Evolutionary conservation across 768 basidiomycete genomes (phyloP), one percentile per base, ranked within the genome.

Genomic region (Xerocomellus intermedius): DNA sequence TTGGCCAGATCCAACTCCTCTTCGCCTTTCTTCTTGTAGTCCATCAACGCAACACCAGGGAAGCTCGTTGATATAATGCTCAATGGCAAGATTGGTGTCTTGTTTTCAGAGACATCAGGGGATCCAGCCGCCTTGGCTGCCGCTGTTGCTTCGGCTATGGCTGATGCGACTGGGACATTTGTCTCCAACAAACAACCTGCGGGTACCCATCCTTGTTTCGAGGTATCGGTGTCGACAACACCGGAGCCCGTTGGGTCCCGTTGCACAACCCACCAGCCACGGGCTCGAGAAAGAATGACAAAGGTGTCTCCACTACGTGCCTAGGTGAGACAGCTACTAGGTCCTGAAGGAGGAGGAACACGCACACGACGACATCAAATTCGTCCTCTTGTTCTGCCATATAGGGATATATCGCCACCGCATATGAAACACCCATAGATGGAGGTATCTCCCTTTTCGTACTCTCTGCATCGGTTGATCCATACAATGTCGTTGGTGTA

Each of bases 251-350:
- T 85, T 30, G 89, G 89, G 71, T 99, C 97, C 33, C 91, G 86
- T 68, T 98, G 95, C 5, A 98, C 97, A 33, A 98, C 91, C 94
- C 96, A 99, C 97, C 97, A 99, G 1, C 97, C 96, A 52, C 95
- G 87, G n/a, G 94, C 88, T 50, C 95, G 85, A 50, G 91, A 91
- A 39, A 94, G 75, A 59, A 98, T 95, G 58, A 96, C 84, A 73
- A 94, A 98, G 1, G 94, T 94, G 66, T 95, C 92, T 38, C 93
- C 94, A 16, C 93, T 95, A 55, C 3, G 50, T 26, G 13, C 51
- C 16, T 41, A 52, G 2, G 30, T 63, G 37, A 63, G 58, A 52
- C 28, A 56, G 19, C 10, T 4, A 22, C 28, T 5, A 44, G 17
- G 24, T 38, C 4, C 30, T 8, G 12, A 61, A 32, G 21, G 37